Conservation (phyloP, 2,329 filamentous ascomycete species). For the Xenosphaeropsis pyriputrescens region DNA sequence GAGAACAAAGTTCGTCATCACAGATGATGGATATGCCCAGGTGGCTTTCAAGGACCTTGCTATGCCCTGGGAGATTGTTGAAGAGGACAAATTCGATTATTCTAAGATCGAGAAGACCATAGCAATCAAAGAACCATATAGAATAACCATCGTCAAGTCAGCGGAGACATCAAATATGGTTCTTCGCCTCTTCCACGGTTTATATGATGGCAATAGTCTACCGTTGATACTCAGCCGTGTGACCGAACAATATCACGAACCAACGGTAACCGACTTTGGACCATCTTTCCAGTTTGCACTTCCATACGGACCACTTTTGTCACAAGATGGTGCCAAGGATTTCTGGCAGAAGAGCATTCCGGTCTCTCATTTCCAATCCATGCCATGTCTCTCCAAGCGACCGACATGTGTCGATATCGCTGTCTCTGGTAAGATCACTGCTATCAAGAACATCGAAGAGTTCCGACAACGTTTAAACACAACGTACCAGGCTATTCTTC, state of each 20-base stretch:
- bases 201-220: slow-evolving; percentile 79
- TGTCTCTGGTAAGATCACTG: neutral
- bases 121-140: slow-evolving; percentile 13
- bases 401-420: slow-evolving; percentile 7
- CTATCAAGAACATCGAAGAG: slow-evolving; percentile 28
- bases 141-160: slow-evolving; percentile 4
- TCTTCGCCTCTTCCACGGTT: slow-evolving; percentile 66
- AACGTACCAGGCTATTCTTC: slow-evolving; percentile 65
- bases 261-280: slow-evolving; percentile 15
- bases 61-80: slow-evolving; percentile 25
- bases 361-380: slow-evolving; percentile 8
- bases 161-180: slow-evolving; percentile 24
- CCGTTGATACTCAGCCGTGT: slow-evolving; percentile 49
- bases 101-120: slow-evolving; percentile 8
- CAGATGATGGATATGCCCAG: slow-evolving; percentile 64
- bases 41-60: slow-evolving; percentile 35
- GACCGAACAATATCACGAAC: slow-evolving; percentile 29
- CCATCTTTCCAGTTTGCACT: slow-evolving; percentile 54
- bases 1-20: slow-evolving; percentile 57
- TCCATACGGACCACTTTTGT: slow-evolving; percentile 50
- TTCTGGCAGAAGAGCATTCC: slow-evolving; percentile 56
- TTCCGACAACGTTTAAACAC: slow-evolving; percentile 47
- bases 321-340: slow-evolving; percentile 26
- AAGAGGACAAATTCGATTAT: slow-evolving; percentile 4
- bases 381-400: slow-evolving; percentile 15